Evolutionary conservation across 2,329 filamentous ascomycete species (phyloP), one percentile per base, ranked within the genome.

Genomic region (Alternaria conjuncta): DNA sequence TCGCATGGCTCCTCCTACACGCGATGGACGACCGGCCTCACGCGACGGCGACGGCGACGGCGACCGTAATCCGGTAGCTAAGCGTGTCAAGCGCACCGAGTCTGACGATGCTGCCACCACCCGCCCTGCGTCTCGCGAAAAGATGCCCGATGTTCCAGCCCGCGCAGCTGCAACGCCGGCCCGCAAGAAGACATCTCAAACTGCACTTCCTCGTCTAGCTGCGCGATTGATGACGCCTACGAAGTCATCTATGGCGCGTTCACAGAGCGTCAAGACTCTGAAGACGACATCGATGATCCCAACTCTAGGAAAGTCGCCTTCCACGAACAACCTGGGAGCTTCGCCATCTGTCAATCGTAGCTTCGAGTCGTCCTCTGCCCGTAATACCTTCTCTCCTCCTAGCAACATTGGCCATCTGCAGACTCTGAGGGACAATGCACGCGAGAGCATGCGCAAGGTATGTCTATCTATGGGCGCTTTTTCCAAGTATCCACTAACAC

Each of bases 191-290:
- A 75, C 71, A 13, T 75, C 74, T 26, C 70, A 73, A 50, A 74
- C 85, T 9, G 75, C 75, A 28, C 84, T 86, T 46, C 65, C 80
- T 84, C 63, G 83, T 84, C 65, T 89, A 84, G 63, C 74, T n/a
- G 72, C 77, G 32, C 72, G 77, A 28, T 82, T 95, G 28, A 87
- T 90, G 79, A 96, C 92, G 6, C 93, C 94, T 0, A 96, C 92
- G 9, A 93, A 93, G 77, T 84, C 92, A 8, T 93, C 92, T 1
- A 79, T 92, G 55, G 87, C 89, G 32, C 89, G 90, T 46, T 81
- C 86, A 50, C 81, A 85, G 58, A 88, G 84, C 68, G 81, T 86
- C 47, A 86, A 85, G 70, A 73, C 77, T 9, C 64, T 73, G 23
- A 84, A 83, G 72, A 77, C 78, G 57, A 82, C 82, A 21, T 84